Percentiles rank a stretch among this genome's conserved stretches.
These are phyloP conservation scores for Ocimum tenuiflorum DNA, from an alignment of 257 asterid species.

Conservation along the genomic window DNA sequence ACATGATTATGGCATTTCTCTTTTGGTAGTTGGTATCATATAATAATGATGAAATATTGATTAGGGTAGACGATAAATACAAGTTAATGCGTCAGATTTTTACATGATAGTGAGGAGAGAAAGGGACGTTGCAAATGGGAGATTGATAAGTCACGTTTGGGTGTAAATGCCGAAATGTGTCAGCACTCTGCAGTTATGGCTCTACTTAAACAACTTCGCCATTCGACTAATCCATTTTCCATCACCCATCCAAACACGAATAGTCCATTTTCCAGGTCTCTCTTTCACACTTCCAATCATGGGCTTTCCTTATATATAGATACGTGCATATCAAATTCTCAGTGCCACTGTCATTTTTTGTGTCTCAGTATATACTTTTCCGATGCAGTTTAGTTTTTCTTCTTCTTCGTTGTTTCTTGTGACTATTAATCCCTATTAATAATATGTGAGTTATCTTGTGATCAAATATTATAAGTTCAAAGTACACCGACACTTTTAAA, in stretches of 20 bases:
- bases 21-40: no score
- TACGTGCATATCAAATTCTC: background rate
- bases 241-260: background rate
- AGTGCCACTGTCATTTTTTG: no score
- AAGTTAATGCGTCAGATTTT: no score
- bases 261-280: background rate
- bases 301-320: background rate
- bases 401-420: no score
- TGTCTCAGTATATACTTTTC: no score
- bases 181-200: conserved; percentile 11
- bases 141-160: conserved; percentile 26
- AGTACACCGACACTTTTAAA: no score
- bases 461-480: no score
- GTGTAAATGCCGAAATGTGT: conserved; percentile 25
- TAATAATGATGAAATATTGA: background rate
- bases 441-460: no score
- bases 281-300: background rate
- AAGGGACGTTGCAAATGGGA: conserved; percentile 1
- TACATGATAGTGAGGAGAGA: background rate
- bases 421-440: no score
- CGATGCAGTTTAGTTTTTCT: no score
- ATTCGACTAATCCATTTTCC: background rate
- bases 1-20: no score
- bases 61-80: background rate
- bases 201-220: background rate